Base-by-base conservation (phyloP, 768 basidiomycete genomes). In the Gelatoporia subvermispora region DNA sequence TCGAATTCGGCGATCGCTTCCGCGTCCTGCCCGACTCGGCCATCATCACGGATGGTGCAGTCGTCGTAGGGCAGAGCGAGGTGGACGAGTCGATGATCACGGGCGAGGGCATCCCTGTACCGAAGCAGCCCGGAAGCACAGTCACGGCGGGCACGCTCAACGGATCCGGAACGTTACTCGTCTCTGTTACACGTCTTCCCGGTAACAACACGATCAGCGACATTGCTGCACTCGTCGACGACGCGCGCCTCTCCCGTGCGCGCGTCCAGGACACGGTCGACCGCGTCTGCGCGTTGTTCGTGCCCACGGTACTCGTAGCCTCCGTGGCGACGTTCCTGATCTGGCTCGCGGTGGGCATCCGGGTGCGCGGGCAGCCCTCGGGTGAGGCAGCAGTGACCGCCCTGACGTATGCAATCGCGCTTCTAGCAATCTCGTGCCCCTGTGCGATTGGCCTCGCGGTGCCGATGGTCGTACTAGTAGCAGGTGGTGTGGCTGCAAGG, bases 361-460 rank as follows among this genome's bases (percentile, higher is more conserved):
- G 55, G 35, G 66, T 64, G 43, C 59, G 61, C 20, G 42, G 64
- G 16, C 54, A 65, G 46, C 37, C 56, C 8, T 24, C 51, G 3
- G 59, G 59, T 11, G 41, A 55, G 13, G 66, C 71, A 2, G 60
- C 55, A 3, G 61, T 70, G 34, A 51, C 55, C 36, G 72, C 76
- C 4, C 60, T 81, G 44, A 73, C 74, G 34, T 80, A 79, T 53
- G 72, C 73, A 3, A 73, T 81, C 51, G 70, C 76, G 13, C 70
- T 73, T 10, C 62, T 79, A 11, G 75, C 78, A 8, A 69, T 80
- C 20, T 74, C 73, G 16, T 81, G 79, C 57, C 80, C 79, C 0
- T 82, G 78, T 55, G 77, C 68, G 20, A 60, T 71, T 24, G 64
- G 63, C 21, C 60, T 66, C 35, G 70, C 66, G 20, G 68, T 68